Evolutionary conservation across 345 rosid genomes (phyloP).

Genomic region (Cardamine chenopodiifolia): DNA sequence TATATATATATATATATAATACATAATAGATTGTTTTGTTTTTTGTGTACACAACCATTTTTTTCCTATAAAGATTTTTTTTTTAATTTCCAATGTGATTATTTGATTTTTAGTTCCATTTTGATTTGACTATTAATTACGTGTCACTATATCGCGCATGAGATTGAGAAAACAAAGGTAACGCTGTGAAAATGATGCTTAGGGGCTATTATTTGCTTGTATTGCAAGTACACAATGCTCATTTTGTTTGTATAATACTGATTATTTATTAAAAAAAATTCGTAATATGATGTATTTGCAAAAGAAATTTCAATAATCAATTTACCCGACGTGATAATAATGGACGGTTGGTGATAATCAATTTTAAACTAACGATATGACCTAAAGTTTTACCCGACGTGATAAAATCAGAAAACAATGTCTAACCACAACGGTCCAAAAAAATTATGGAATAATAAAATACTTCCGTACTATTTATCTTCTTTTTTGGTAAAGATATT

Average conservation of each 20-base stretch:
- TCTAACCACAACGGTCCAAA: slow-evolving; percentile 30
- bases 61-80: not conserved
- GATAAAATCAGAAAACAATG: slow-evolving; percentile 42
- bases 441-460: not conserved
- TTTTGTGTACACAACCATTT: not conserved
- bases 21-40: no score
- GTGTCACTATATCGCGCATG: not conserved
- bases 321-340: slow-evolving; percentile 21
- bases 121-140: not conserved
- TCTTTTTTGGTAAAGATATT: not conserved
- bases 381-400: slow-evolving; percentile 36
- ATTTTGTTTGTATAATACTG: not conserved
- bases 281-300: slow-evolving; percentile 2
- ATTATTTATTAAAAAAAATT: not conserved
- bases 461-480: not conserved
- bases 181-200: not conserved
- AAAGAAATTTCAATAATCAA: not conserved
- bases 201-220: slow-evolving; percentile 22
- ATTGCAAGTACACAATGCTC: slow-evolving; percentile 9
- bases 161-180: not conserved
- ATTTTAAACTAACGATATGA: slow-evolving; percentile 30
- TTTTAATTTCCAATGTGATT: not conserved
- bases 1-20: not conserved
- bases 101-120: not conserved
- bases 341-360: slow-evolving; percentile 21